These are phyloP conservation scores for thale cress (Arabidopsis thaliana) DNA, from an alignment of 345 rosid genomes.

Conservation along the genomic window DNA sequence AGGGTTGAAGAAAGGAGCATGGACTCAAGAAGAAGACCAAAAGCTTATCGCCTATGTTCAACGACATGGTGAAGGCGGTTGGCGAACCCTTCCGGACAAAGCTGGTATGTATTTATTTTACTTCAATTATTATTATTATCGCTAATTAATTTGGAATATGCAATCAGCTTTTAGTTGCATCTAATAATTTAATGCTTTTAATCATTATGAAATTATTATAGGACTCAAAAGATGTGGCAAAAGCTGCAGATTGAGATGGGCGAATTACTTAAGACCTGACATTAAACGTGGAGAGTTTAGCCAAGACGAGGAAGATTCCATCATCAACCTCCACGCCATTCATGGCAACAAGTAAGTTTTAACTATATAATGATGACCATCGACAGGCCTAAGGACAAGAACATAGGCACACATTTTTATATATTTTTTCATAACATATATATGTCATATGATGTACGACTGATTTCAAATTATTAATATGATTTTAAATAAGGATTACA, in stretches of 20 bases:
- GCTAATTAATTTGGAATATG: constrained; percentile 5
- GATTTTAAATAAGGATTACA: too few relatives aligned
- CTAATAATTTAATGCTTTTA: neutral
- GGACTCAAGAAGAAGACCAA: constrained; percentile 54
- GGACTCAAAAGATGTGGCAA: constrained; percentile 59
- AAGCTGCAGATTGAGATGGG: constrained; percentile 58
- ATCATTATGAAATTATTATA: constrained; percentile 6
- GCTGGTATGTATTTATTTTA: constrained; percentile 42
- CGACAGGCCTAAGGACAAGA: neutral
- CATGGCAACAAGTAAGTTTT: constrained; percentile 52
- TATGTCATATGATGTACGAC: too few relatives aligned
- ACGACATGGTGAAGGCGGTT: constrained; percentile 51
- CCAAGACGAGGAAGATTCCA: constrained; percentile 48
- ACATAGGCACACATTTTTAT: neutral
- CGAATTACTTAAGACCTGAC: constrained; percentile 53
- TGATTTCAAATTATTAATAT: too few relatives aligned
- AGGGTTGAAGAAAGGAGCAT: constrained; percentile 57
- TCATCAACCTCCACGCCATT: constrained; percentile 49
- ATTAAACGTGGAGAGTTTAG: constrained; percentile 54
- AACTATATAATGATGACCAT: neutral
- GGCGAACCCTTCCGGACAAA: constrained; percentile 56
- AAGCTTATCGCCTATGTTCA: constrained; percentile 47
- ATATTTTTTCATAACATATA: neutral
- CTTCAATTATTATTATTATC: neutral
- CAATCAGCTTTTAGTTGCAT: constrained; percentile 19